Evolutionary conservation across 495 filamentous ascomycete species (phyloP), one percentile per base, ranked within the genome.

Genomic region (Neurospora sp.): DNA sequence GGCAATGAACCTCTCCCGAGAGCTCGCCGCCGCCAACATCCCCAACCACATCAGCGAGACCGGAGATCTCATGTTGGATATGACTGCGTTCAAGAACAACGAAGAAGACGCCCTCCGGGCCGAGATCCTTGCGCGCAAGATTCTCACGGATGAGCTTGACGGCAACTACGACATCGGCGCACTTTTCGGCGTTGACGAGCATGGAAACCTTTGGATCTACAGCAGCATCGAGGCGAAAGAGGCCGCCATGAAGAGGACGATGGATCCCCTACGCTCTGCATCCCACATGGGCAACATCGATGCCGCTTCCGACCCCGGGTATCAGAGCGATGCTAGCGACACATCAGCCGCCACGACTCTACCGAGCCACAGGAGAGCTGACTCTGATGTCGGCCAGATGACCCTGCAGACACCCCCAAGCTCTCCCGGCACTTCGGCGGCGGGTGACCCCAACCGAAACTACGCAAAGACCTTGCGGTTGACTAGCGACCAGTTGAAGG

Each of bases 141-240:
- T 99, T 38, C 87, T 98, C n/a, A 88, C 93, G 0, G 94, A 98
- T 77, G 96, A 98, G 80, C 82, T 98, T 27, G 93, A 98, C 79
- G 96, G 94, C 18, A 92, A 93, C 76, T 97, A 98, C 79, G 96
- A 99, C 78, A 95, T 99, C 77, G 95, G 95, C 39, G 91, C 96
- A 37, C 86, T 99, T 8, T 97, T 99, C 78, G 95, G 93, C 9
- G 93, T 93, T 35, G 96, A 99, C 78, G 94, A 96, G 76, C 90
- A 94, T 68, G 96, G 96, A 6, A 98, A 99, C 78, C 84, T 99
- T 11, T 98, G 96, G 96, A 98, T 98, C 71, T 99, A 98, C 82
- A 96, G 93, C 80, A 97, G 94, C 75, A 94, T 97, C 78, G 96
- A 98, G 76, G 94, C 96, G 35, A 98, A 98, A 77, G 92, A 94